Percentiles rank a stretch among this genome's conserved stretches.
These are phyloP conservation scores for Musa acuminata DNA, from an alignment of 176 grass and related monocot genomes.

Conservation along the genomic window DNA sequence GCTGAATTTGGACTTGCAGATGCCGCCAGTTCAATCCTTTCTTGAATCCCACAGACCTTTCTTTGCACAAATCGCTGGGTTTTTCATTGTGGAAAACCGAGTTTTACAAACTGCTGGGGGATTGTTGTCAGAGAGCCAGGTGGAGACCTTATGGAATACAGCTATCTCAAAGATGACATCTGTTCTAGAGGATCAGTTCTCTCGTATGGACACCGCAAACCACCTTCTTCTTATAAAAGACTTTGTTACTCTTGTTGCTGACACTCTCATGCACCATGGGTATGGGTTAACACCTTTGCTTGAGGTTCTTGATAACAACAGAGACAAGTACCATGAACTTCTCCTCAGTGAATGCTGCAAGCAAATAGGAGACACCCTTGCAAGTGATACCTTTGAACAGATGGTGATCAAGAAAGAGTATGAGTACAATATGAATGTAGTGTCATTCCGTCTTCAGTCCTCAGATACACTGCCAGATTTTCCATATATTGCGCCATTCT, in stretches of 20 bases:
- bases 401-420: constrained; percentile 65
- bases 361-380: constrained; percentile 39
- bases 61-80: constrained; percentile 65
- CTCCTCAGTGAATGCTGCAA: constrained; percentile 57
- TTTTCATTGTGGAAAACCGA: constrained; percentile 69
- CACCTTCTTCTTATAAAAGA: constrained; percentile 60
- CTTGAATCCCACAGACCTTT: constrained; percentile 62
- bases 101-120: constrained; percentile 63
- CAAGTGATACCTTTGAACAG: constrained; percentile 42
- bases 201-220: constrained; percentile 44
- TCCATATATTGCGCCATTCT: constrained; percentile 62
- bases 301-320: constrained; percentile 55
- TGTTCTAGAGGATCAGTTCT: constrained; percentile 61
- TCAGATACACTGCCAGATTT: constrained; percentile 43
- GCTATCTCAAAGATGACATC: constrained; percentile 51
- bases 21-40: constrained; percentile 53
- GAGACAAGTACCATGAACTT: constrained; percentile 53
- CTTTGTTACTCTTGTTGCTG: constrained; percentile 54
- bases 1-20: constrained; percentile 67
- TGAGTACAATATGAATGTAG: constrained; percentile 55
- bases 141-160: constrained; percentile 59
- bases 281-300: constrained; percentile 37
- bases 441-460: constrained; percentile 53
- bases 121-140: constrained; percentile 53
- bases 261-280: constrained; percentile 44